A percentile compares a stretch with the other conserved stretches of the same genome.
phyloP scores from a whole-genome alignment of 2,329 filamentous ascomycete genomes.

The Aureobasidium sp. region DNA sequence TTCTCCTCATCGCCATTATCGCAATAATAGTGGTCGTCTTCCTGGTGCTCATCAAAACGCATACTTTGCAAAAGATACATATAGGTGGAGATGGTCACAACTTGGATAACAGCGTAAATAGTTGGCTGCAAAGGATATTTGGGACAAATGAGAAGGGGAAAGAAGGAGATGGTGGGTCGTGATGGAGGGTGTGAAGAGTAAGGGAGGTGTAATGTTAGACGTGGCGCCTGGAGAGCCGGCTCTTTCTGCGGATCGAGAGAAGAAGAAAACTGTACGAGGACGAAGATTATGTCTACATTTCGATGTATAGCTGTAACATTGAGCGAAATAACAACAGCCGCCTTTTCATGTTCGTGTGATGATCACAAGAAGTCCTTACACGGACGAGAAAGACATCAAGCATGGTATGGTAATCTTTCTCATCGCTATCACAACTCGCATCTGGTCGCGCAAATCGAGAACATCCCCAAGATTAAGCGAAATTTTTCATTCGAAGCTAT shows the following conservation, averaged over 20 bases:
- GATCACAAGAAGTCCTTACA: neutral
- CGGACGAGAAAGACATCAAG: neutral
- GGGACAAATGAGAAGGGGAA: neutral
- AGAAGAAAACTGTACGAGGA: neutral
- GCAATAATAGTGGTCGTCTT: conserved; percentile 40
- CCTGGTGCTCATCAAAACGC: conserved; percentile 35
- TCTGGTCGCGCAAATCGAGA: neutral
- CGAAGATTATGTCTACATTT: neutral
- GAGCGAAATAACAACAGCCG: neutral
- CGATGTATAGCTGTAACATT: neutral
- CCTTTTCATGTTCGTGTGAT: neutral
- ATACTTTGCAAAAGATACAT: conserved; percentile 19
- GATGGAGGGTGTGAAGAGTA: neutral
- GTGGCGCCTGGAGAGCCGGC: neutral
- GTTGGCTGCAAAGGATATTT: neutral
- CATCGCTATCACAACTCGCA: neutral
- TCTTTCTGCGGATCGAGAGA: neutral
- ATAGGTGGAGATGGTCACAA: neutral
- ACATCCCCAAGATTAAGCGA: neutral
- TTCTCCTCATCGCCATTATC: conserved; percentile 38
- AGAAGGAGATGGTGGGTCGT: neutral
- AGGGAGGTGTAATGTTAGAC: neutral
- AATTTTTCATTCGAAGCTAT: neutral
- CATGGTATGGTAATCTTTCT: neutral
- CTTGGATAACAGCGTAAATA: neutral